Evolutionary conservation across 164 flowering plant species (phyloP).

Genomic region (Malania oleifera): DNA sequence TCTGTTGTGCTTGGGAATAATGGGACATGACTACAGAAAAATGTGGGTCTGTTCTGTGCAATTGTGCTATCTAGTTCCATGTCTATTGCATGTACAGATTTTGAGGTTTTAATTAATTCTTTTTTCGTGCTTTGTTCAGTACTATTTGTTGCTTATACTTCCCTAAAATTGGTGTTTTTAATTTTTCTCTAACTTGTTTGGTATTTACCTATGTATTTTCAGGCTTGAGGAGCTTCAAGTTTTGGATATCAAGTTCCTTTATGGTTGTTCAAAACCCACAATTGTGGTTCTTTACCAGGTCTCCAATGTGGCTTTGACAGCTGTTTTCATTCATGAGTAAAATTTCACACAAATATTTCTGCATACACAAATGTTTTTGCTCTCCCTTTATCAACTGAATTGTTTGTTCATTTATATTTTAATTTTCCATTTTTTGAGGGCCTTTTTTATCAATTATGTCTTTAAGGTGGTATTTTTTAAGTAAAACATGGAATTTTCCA

Average conservation of each 20-base stretch:
- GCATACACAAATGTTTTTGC: background rate
- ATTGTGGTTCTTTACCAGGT: conserved; percentile 99
- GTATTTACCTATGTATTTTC: conserved; percentile 20
- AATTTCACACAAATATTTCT: background rate
- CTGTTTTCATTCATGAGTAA: background rate
- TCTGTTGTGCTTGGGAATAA: too few relatives aligned
- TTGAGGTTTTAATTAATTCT: too few relatives aligned
- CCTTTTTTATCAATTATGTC: background rate
- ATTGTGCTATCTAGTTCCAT: too few relatives aligned
- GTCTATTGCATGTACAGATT: too few relatives aligned
- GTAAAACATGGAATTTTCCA: background rate
- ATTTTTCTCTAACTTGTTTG: background rate
- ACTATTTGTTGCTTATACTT: too few relatives aligned
- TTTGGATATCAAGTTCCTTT: conserved; percentile 92
- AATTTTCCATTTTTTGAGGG: background rate
- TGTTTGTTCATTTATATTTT: background rate
- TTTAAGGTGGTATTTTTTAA: too few relatives aligned
- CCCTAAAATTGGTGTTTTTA: too few relatives aligned
- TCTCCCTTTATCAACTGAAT: background rate
- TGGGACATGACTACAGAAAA: too few relatives aligned
- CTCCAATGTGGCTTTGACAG: background rate
- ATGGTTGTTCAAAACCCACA: conserved; percentile 91
- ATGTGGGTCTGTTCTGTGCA: too few relatives aligned
- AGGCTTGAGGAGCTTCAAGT: conserved; percentile 99
- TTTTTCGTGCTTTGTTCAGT: too few relatives aligned